phyloP scores from a whole-genome alignment of 305 asterid species.

The Withania somnifera region DNA sequence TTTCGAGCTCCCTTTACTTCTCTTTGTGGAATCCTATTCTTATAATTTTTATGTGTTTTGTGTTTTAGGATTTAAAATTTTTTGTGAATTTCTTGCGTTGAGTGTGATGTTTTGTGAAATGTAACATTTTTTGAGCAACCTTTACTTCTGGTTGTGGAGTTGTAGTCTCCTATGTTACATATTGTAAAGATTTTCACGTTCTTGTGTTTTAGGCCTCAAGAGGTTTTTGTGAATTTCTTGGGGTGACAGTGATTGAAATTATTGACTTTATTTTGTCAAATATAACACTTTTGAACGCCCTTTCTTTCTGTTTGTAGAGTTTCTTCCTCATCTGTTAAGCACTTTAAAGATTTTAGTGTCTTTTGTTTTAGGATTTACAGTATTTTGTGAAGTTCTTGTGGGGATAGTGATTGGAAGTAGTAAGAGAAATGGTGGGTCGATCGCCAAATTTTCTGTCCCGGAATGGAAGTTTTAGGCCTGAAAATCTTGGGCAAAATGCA shows the following conservation, averaged over 20 bases:
- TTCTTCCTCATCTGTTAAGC: too few species aligned
- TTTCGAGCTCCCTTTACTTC: neutral
- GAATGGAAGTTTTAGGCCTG: slow-evolving; percentile 48
- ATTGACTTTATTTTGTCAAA: neutral
- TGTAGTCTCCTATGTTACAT: neutral
- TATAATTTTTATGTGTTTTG: too few species aligned
- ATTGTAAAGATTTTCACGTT: neutral
- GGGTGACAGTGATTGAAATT: neutral
- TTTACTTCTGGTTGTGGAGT: neutral
- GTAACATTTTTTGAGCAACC: neutral
- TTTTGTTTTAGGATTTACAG: neutral
- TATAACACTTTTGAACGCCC: neutral
- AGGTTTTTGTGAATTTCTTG: neutral
- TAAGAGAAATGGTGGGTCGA: slow-evolving; percentile 42
- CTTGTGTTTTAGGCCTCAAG: neutral
- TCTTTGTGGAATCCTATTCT: too few species aligned
- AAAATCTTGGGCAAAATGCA: slow-evolving; percentile 52
- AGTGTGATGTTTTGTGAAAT: neutral
- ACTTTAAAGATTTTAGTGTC: too few species aligned
- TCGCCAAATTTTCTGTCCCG: slow-evolving; percentile 33
- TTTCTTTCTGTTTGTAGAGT: too few species aligned
- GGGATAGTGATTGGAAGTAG: neutral
- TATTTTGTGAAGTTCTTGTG: neutral
- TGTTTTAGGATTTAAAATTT: too few species aligned
- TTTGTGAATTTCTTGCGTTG: too few species aligned